These are phyloP conservation scores for Cadophora gregata DNA, from an alignment of 2,329 filamentous ascomycete genomes.

Conservation along the genomic window DNA sequence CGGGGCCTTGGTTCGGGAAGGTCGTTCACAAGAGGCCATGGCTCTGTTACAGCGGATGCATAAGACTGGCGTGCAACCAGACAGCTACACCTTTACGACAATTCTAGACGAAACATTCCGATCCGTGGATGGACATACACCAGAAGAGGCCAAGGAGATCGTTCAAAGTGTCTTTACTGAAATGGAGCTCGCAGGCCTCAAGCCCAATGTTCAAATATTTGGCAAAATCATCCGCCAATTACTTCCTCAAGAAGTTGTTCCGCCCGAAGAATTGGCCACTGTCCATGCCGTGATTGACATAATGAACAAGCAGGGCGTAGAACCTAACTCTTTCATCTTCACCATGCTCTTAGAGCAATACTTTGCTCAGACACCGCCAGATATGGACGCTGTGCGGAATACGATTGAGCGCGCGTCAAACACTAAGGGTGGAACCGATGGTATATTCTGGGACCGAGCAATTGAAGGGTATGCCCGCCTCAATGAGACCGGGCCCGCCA, in stretches of 20 bases:
- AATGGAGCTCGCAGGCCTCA: conserved; percentile 62
- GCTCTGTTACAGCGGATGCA: conserved; percentile 66
- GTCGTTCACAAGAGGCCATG: conserved; percentile 54
- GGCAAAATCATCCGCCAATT: conserved; percentile 71
- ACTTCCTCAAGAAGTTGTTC: conserved; percentile 49
- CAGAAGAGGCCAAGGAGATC: conserved; percentile 56
- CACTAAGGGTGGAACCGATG: conserved; percentile 50
- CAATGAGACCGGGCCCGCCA: conserved; percentile 56
- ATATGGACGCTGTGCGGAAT: conserved; percentile 63
- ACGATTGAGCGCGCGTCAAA: conserved; percentile 59
- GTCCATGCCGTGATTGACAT: conserved; percentile 66
- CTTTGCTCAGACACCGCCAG: conserved; percentile 62
- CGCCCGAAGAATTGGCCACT: conserved; percentile 46
- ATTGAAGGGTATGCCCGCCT: conserved; percentile 68
- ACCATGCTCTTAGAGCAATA: conserved; percentile 75
- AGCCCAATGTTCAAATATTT: conserved; percentile 68
- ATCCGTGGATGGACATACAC: conserved; percentile 48
- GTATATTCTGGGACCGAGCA: conserved; percentile 71
- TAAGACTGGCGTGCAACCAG: conserved; percentile 57
- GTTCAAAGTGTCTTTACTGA: conserved; percentile 62
- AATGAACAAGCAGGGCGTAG: conserved; percentile 60
- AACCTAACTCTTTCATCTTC: conserved; percentile 70
- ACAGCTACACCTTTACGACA: conserved; percentile 75
- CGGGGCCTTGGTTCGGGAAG: conserved; percentile 59
- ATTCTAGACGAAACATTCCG: conserved; percentile 66